These are phyloP conservation scores for Ophidiomyces ophidiicola DNA, from an alignment of 2,329 filamentous ascomycete genomes.

Conservation along the genomic window DNA sequence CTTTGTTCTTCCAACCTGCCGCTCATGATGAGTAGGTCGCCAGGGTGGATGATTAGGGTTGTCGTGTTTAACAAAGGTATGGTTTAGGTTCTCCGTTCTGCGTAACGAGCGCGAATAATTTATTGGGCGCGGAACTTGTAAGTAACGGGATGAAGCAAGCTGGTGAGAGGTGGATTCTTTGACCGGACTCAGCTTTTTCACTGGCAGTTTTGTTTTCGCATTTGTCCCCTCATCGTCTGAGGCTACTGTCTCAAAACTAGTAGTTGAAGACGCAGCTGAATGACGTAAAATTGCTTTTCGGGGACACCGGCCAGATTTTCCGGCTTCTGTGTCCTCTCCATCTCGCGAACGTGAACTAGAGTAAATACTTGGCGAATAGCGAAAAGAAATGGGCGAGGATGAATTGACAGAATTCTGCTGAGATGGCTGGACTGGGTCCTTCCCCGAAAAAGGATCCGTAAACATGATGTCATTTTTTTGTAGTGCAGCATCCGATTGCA, in stretches of 20 bases:
- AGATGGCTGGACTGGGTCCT: background rate
- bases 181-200: conserved; percentile 3
- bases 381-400: background rate
- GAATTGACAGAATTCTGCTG: background rate
- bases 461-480: background rate
- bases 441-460: conserved; percentile 7
- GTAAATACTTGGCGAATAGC: conserved; percentile 1
- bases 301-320: background rate
- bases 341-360: background rate
- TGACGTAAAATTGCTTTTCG: background rate
- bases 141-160: conserved; percentile 1
- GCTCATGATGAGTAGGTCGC: background rate
- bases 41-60: background rate
- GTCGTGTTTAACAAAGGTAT: no score
- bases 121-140: background rate
- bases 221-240: conserved; percentile 6
- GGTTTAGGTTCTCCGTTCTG: no score
- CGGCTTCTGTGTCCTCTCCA: background rate
- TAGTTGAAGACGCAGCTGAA: conserved; percentile 6
- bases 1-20: background rate
- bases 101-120: conserved; percentile 6
- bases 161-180: conserved; percentile 3
- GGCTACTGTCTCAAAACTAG: conserved; percentile 7
- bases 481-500: background rate
- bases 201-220: background rate